Evolutionary conservation across 2,329 filamentous ascomycete genomes (phyloP), one percentile per base, ranked within the genome.

Genomic region (Fusarium staphyleae): DNA sequence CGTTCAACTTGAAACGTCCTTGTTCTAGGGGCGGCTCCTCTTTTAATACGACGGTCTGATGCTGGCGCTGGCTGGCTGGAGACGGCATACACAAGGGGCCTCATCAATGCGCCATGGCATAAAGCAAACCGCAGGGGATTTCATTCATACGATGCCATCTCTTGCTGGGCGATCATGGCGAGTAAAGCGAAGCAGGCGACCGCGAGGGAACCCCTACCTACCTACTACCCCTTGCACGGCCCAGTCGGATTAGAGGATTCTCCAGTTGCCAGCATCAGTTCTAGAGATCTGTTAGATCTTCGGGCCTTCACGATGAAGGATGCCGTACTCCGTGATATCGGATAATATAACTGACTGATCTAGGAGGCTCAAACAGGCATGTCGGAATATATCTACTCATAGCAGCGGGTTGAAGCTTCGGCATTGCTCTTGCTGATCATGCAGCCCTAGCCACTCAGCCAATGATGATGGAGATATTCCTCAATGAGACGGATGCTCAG

Each of bases 1-100:
- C 44, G 46, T 58, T 24, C 60, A 49, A 65, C 42, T 32, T 66
- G 64, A 66, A 66, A 66, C 64, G 53, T 46, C 54, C 55, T 34
- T 57, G 53, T 51, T 59, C 43, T 57, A 48, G 52, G 57, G 52
- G 49, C 32, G 36, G 41, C 35, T 49, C 41, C 47, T 58, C 47
- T 63, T 57, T 66, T 50, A 58, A 58, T 60, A 56, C 52, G 56
- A 48, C 52, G 42, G 39, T 45, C 48, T 49, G 47, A 44, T 49
- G 40, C 32, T 43, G 37, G 30, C 30, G 16, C 34, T 19, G 26
- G 16, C n/a, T n/a, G n/a, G n/a, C n/a, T n/a, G n/a, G n/a, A n/a
- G n/a, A n/a, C n/a, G n/a, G n/a, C n/a, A n/a, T n/a, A n/a, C 16
- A 30, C 15, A 14, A 39, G 44, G 48, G 56, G 43, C 22, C n/a